Conservation (phyloP, 2,329 filamentous ascomycete genomes). For the Clarireedia homoeocarpa region DNA sequence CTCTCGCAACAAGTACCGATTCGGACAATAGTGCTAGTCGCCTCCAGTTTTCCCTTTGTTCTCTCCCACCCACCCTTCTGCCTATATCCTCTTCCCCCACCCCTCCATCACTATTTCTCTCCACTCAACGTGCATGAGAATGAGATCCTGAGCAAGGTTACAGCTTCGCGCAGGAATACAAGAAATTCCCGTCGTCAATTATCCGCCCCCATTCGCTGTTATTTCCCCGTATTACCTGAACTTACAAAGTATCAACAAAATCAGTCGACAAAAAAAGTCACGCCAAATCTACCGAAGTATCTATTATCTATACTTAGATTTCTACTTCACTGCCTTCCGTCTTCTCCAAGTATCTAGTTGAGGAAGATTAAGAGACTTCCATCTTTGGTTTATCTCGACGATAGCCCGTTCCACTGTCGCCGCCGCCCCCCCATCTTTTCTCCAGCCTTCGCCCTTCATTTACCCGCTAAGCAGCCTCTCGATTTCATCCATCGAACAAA, state of each 20-base stretch:
- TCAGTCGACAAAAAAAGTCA: neutral
- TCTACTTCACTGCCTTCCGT: neutral
- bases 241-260: neutral
- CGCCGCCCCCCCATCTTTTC: neutral
- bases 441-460: neutral
- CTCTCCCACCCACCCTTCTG: neutral
- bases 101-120: neutral
- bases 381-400: neutral
- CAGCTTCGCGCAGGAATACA: neutral
- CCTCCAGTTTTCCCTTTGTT: neutral
- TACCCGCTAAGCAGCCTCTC: conserved; percentile 1
- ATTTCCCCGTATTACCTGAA: neutral
- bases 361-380: too few relatives aligned
- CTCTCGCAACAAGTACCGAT: too few relatives aligned
- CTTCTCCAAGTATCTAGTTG: neutral
- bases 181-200: neutral
- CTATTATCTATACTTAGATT: neutral
- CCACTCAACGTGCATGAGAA: neutral
- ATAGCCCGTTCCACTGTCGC: neutral
- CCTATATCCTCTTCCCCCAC: neutral
- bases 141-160: too few relatives aligned
- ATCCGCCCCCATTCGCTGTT: neutral
- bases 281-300: neutral
- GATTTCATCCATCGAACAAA: neutral
- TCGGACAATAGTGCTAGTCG: neutral